These are phyloP conservation scores for Paratinospora sagittata DNA, from an alignment of 164 flowering plant species.

Conservation along the genomic window DNA sequence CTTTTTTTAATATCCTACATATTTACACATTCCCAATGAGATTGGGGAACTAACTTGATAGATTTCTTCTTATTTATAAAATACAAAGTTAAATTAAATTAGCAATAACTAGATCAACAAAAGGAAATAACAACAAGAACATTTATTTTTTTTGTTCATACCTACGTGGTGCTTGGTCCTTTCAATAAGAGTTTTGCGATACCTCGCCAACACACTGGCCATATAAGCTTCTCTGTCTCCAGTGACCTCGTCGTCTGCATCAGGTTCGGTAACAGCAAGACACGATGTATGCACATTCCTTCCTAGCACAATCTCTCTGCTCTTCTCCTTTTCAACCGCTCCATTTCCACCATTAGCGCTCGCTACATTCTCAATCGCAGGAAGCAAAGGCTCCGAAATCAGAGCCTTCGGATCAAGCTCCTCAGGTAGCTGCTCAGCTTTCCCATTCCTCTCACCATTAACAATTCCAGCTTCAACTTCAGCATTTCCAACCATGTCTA, in stretches of 20 bases:
- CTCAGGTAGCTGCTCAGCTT: constrained; percentile 25
- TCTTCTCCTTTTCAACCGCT: constrained; percentile 17
- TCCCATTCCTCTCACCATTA: constrained; percentile 12
- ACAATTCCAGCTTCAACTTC: constrained; percentile 7
- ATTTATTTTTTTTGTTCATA: constrained; percentile 20
- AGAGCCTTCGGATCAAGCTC: constrained; percentile 40
- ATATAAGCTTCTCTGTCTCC: constrained; percentile 92
- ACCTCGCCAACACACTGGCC: constrained; percentile 89
- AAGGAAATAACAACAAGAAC: not conserved
- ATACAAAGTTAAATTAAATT: too few species aligned
- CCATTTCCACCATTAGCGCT: constrained; percentile 7
- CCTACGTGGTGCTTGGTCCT: constrained; percentile 87
- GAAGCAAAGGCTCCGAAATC: constrained; percentile 41
- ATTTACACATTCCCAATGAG: too few species aligned
- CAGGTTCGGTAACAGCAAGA: constrained; percentile 83
- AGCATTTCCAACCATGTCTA: constrained; percentile 28
- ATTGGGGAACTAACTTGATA: too few species aligned
- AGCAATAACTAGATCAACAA: not conserved
- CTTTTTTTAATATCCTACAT: too few species aligned
- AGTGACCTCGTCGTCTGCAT: constrained; percentile 74
- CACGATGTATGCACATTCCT: constrained; percentile 77
- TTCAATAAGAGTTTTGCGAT: constrained; percentile 55
- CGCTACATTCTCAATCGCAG: constrained; percentile 16
- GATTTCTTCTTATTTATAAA: too few species aligned
- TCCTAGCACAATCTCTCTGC: constrained; percentile 72